Evolutionary conservation across 1,284 basidiomycete genomes (phyloP).

Genomic region (Spongispora temasekensis): DNA sequence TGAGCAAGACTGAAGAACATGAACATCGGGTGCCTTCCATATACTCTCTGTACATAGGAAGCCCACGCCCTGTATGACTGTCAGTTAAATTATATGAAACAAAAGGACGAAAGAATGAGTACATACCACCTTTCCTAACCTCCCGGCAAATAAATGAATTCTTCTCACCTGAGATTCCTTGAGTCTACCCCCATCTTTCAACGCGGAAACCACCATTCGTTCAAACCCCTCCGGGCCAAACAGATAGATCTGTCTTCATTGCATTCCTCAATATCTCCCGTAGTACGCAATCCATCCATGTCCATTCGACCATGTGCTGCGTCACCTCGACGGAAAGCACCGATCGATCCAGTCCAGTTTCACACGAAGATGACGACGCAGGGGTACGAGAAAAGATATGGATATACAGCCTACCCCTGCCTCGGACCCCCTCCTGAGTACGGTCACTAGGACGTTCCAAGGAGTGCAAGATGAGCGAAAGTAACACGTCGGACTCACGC

Average conservation of each 20-base stretch:
- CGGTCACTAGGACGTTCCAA: constrained; percentile 1
- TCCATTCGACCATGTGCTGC: constrained; percentile 18
- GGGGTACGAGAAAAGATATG: constrained; percentile 25
- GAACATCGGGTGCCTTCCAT: too few relatives aligned
- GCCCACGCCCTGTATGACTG: too few relatives aligned
- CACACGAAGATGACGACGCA: background rate
- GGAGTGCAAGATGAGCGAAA: constrained; percentile 20
- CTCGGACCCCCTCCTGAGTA: background rate
- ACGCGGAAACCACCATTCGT: constrained; percentile 8
- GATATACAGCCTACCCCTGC: constrained; percentile 13
- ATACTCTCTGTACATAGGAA: too few relatives aligned
- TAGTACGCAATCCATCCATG: constrained; percentile 1
- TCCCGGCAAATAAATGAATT: constrained; percentile 20
- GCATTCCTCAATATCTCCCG: constrained; percentile 8
- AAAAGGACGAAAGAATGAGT: background rate
- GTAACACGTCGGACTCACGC: constrained; percentile 26
- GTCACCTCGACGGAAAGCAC: constrained; percentile 12
- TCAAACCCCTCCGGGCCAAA: constrained; percentile 32
- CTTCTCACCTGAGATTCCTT: constrained; percentile 17
- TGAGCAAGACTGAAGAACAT: too few relatives aligned
- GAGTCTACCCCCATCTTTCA: constrained; percentile 21
- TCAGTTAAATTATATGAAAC: too few relatives aligned
- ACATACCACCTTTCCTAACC: background rate
- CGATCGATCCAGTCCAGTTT: background rate
- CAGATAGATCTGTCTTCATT: constrained; percentile 15